These are phyloP conservation scores for Diaporthe velutina DNA, from an alignment of 2,329 filamentous ascomycete species.

Conservation along the genomic window DNA sequence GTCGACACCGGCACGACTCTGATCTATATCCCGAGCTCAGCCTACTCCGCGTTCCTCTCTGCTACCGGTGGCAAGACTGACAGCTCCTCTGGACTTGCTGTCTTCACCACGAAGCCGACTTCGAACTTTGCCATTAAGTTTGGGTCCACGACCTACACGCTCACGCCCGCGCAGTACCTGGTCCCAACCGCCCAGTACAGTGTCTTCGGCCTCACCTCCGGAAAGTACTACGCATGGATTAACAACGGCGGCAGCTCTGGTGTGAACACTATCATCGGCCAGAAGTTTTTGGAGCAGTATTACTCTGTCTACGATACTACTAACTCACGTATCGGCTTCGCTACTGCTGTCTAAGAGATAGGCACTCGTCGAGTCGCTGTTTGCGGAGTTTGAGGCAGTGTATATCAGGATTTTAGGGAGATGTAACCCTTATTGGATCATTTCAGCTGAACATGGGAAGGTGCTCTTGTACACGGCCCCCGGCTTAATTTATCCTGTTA, in stretches of 20 bases:
- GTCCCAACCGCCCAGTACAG: constrained; percentile 45
- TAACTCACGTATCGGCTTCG: constrained; percentile 42
- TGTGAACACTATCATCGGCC: constrained; percentile 47
- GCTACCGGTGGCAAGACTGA: constrained; percentile 46
- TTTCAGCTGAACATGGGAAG: no score
- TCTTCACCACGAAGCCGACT: constrained; percentile 45
- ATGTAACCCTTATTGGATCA: neutral
- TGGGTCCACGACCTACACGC: constrained; percentile 45
- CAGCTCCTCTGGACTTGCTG: constrained; percentile 44
- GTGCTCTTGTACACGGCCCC: neutral
- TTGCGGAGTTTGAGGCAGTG: neutral
- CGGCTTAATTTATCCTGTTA: neutral
- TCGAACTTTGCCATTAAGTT: constrained; percentile 47
- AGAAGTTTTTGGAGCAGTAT: constrained; percentile 49
- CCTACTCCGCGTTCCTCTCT: constrained; percentile 46
- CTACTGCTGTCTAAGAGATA: constrained; percentile 37
- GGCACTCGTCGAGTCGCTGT: neutral
- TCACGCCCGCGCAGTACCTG: constrained; percentile 46
- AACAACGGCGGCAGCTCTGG: constrained; percentile 45
- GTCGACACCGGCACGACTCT: constrained; percentile 47
- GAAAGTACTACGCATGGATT: constrained; percentile 49
- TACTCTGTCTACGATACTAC: constrained; percentile 46
- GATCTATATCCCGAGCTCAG: constrained; percentile 45
- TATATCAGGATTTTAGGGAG: neutral
- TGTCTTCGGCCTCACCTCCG: constrained; percentile 41